Evolutionary conservation across 1,284 basidiomycete genomes (phyloP).

Genomic region (Clitocybe nebularis): DNA sequence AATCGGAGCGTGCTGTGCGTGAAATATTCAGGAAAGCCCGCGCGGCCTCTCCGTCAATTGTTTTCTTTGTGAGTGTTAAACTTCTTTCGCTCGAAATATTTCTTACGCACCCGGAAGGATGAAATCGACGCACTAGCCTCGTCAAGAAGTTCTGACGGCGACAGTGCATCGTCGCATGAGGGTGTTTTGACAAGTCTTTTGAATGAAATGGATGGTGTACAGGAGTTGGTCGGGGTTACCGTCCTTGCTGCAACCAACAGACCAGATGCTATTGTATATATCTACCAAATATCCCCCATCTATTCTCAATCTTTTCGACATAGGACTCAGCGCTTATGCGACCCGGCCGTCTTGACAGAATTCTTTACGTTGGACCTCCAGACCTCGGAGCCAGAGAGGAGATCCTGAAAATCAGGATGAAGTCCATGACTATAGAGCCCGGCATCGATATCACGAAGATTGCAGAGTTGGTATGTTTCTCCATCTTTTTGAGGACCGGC

Average conservation of each 20-base stretch:
- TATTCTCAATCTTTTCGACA: constrained; percentile 4
- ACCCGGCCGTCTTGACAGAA: constrained; percentile 92
- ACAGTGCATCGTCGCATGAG: constrained; percentile 60
- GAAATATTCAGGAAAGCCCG: constrained; percentile 96
- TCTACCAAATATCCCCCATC: constrained; percentile 2
- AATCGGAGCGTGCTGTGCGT: constrained; percentile 91
- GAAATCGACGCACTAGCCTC: constrained; percentile 95
- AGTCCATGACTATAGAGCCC: constrained; percentile 77
- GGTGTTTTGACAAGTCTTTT: constrained; percentile 91
- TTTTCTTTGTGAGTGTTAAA: constrained; percentile 81
- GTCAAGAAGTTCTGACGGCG: constrained; percentile 65
- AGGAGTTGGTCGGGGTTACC: constrained; percentile 89
- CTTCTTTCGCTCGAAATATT: neutral
- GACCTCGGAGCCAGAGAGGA: constrained; percentile 76
- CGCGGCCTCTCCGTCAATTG: constrained; percentile 88
- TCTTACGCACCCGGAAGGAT: constrained; percentile 54
- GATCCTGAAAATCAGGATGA: constrained; percentile 78
- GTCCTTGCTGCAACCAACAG: constrained; percentile 96
- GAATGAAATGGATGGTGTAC: constrained; percentile 99
- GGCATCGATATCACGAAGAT: constrained; percentile 68
- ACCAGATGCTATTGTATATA: constrained; percentile 84
- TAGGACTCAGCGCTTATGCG: constrained; percentile 94
- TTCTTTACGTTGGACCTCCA: constrained; percentile 93
- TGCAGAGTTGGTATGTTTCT: constrained; percentile 61
- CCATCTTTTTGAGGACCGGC: neutral